Base-by-base conservation (phyloP, 805 yeast species). In the Barnettozyma salicaria region DNA sequence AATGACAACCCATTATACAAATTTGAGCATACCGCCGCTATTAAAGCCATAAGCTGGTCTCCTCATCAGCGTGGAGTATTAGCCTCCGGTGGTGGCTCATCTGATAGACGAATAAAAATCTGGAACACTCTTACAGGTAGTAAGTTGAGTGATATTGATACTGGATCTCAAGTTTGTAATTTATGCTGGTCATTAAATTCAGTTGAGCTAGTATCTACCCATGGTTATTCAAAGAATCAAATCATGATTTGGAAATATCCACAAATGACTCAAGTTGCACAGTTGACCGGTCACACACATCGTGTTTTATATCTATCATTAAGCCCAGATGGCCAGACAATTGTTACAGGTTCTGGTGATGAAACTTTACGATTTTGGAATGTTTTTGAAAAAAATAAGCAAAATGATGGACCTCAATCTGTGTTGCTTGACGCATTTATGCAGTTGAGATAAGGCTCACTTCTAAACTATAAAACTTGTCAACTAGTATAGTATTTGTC, bases 341-440 rank as follows among this genome's bases (percentile, higher is more conserved):
- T 92, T 11, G 98, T 90, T 3, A 89, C 98, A 0, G 98, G 98
- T 2, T 97, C 98, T 1, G 98, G 97, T 5, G 98, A 92, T 61
- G 98, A 92, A 59, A 92, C 98, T 0, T 64, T 92, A 39, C 61
- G 98, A 45, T 86, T 92, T 56, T 92, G 98, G 98, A 88, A 87
- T 49, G 83, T 89, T 1, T 92, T 89, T 63, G 95, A 86, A 42
- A 85, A 81, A 56, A 76, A 71, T 41, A 78, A 74, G 49, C 63
- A 64, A 34, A 80, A 75, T 39, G 66, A 64, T 27, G 73, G 73
- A 10, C 77, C 78, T 18, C 71, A 80, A 17, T 74, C 84, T 14
- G 81, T 78, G 10, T 60, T 84, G 30, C 61, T 81, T 33, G 86
- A 79, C 61, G 84, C 92, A 1, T 82, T 82, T 47, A 78, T 74